These are phyloP conservation scores for Vachellia pachyceras DNA, from an alignment of 306 rosid species.

Conservation along the genomic window DNA sequence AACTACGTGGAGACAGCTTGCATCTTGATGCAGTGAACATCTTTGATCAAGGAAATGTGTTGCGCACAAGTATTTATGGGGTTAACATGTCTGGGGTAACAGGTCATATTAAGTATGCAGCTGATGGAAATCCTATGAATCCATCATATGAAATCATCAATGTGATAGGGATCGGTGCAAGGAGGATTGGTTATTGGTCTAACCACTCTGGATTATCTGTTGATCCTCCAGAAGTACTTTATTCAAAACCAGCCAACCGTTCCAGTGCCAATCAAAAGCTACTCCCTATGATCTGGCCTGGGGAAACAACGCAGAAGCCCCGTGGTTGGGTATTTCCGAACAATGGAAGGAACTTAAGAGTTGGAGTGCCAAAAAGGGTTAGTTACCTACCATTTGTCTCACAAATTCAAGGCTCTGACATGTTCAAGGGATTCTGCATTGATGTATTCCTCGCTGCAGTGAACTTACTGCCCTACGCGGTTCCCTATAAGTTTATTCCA, in stretches of 20 bases:
- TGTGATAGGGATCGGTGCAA: conserved; percentile 72
- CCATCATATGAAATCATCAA: conserved; percentile 91
- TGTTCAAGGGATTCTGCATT: conserved; percentile 83
- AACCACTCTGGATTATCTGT: conserved; percentile 82
- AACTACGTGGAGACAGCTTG: conserved; percentile 49
- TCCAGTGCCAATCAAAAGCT: conserved; percentile 63
- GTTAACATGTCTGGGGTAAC: conserved; percentile 84
- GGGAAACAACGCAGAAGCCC: conserved; percentile 69
- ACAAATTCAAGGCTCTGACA: conserved; percentile 60
- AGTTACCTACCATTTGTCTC: conserved; percentile 75
- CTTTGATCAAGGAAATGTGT: conserved; percentile 70
- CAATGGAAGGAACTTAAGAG: conserved; percentile 74
- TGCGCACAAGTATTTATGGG: conserved; percentile 58
- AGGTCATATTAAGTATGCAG: conserved; percentile 66
- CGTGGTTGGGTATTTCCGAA: conserved; percentile 98
- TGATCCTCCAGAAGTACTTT: conserved; percentile 68
- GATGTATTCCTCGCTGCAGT: conserved; percentile 90
- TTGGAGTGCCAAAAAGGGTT: conserved; percentile 79
- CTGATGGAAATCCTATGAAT: conserved; percentile 60
- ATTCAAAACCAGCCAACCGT: conserved; percentile 65
- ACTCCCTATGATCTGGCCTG: conserved; percentile 79
- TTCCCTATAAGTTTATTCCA: conserved; percentile 69
- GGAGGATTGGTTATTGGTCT: conserved; percentile 93
- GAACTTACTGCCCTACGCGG: conserved; percentile 86
- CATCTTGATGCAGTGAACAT: conserved; percentile 77